A percentile compares a stretch with the other conserved stretches of the same genome.
Conservation (phyloP, 2,329 filamentous ascomycete species). For the Cladosporium halotolerans region DNA sequence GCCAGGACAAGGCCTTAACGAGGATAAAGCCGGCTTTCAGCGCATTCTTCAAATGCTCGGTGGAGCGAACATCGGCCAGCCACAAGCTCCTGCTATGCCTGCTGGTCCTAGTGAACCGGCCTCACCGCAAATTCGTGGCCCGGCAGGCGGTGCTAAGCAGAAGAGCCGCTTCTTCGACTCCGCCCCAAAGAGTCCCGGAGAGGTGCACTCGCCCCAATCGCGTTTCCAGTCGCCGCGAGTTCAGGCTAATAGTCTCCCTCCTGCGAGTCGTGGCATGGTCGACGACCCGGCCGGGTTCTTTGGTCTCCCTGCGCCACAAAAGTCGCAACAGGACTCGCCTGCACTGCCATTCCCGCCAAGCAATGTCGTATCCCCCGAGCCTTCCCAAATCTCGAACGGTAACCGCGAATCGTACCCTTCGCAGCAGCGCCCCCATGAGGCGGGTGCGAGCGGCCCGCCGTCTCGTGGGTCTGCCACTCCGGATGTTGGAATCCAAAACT, state of each 20-base stretch:
- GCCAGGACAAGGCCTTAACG: constrained; percentile 22
- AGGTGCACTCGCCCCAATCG: constrained; percentile 14
- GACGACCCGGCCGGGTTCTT: constrained; percentile 16
- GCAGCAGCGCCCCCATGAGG: constrained; percentile 1
- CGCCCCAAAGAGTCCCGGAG: constrained; percentile 19
- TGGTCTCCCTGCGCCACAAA: not conserved
- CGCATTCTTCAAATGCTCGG: constrained; percentile 73
- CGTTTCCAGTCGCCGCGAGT: constrained; percentile 23
- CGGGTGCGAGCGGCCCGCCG: constrained; percentile 5
- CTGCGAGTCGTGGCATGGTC: not conserved
- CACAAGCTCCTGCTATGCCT: not conserved
- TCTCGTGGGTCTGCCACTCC: constrained; percentile 25
- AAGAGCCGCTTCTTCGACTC: constrained; percentile 30
- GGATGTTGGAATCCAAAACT: constrained; percentile 29
- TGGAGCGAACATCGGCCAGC: constrained; percentile 36
- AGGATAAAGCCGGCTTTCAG: constrained; percentile 76
- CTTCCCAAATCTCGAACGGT: constrained; percentile 16
- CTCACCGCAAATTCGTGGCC: constrained; percentile 15
- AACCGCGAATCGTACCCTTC: constrained; percentile 14
- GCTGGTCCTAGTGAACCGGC: constrained; percentile 11
- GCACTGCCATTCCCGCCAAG: constrained; percentile 7
- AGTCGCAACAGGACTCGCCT: constrained; percentile 1
- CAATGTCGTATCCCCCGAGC: constrained; percentile 10
- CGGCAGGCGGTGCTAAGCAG: constrained; percentile 24
- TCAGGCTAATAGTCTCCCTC: constrained; percentile 2